A percentile compares a stretch with the other conserved stretches of the same genome.
These are phyloP conservation scores for Paratrimastix pyriformis DNA, from an alignment of 78 protist species.

Conservation along the genomic window DNA sequence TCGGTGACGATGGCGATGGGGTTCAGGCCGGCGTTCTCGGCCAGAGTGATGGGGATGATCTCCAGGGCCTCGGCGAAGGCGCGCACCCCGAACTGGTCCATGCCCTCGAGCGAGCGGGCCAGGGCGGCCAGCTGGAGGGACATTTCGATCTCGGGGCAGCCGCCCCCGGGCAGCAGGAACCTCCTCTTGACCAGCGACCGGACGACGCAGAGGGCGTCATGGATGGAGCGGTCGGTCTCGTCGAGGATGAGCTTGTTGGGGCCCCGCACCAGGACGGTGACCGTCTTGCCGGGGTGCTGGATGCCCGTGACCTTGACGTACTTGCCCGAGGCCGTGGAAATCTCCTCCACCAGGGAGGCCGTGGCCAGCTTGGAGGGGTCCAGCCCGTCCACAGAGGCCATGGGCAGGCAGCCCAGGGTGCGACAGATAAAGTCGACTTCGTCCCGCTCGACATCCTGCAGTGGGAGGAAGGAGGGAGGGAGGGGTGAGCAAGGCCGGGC, in stretches of 20 bases:
- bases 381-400: constrained; percentile 77
- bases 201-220: constrained; percentile 98
- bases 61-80: constrained; percentile 95
- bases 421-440: constrained; percentile 92
- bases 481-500: too few species aligned
- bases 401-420: constrained; percentile 85
- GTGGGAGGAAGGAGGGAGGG: too few species aligned
- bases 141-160: constrained; percentile 88
- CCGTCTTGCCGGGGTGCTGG: constrained; percentile 71
- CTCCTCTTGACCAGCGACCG: constrained; percentile 89
- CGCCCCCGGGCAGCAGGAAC: constrained; percentile 93
- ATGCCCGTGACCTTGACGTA: constrained; percentile 78
- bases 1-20: constrained; percentile 62
- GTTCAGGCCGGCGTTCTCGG: constrained; percentile 99
- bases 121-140: constrained; percentile 54
- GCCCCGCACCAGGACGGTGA: constrained; percentile 78
- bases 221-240: constrained; percentile 95
- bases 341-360: constrained; percentile 83
- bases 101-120: constrained; percentile 62
- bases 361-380: constrained; percentile 81
- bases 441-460: constrained; percentile 95
- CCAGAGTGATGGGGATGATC: constrained; percentile 93
- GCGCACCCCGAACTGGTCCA: constrained; percentile 60
- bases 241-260: constrained; percentile 84
- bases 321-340: constrained; percentile 63